These are phyloP conservation scores for Pythium aquatile DNA, from an alignment of 352 stramenopile genomes.

Conservation along the genomic window DNA sequence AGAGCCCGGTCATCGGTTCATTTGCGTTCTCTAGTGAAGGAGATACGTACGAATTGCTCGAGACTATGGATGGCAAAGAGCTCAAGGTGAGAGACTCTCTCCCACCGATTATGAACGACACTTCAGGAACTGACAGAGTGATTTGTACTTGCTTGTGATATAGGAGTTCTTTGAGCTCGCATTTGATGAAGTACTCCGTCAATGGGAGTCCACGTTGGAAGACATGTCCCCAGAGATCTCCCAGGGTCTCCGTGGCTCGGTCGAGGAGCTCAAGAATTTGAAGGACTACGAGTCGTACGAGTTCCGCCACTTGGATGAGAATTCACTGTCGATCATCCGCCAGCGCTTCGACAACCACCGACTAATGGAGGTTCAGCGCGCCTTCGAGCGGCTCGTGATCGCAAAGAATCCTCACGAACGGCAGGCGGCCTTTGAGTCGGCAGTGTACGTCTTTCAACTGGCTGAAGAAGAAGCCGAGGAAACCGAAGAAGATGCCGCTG, in stretches of 20 bases:
- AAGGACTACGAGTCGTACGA: constrained; percentile 44
- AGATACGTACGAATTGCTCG: constrained; percentile 58
- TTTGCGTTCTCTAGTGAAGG: constrained; percentile 63
- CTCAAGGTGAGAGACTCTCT: constrained; percentile 45
- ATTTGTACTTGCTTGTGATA: background rate
- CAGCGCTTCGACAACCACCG: constrained; percentile 59
- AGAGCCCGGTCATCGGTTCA: constrained; percentile 44
- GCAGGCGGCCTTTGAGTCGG: constrained; percentile 52
- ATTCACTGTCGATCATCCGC: constrained; percentile 35
- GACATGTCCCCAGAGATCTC: constrained; percentile 54
- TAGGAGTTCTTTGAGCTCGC: constrained; percentile 73
- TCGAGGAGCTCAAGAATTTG: constrained; percentile 50
- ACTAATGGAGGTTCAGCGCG: constrained; percentile 61
- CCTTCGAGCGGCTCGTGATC: constrained; percentile 64
- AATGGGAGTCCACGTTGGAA: constrained; percentile 49
- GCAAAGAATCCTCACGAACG: constrained; percentile 48
- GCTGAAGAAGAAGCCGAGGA: constrained; percentile 39
- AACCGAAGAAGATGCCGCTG: constrained; percentile 10
- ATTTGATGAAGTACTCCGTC: constrained; percentile 58
- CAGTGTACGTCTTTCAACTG: constrained; percentile 66
- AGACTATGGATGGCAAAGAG: constrained; percentile 69
- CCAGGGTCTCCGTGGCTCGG: constrained; percentile 42
- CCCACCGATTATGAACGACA: background rate
- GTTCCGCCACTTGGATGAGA: constrained; percentile 53
- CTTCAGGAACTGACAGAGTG: background rate